Evolutionary conservation across 805 yeast species (phyloP).

Genomic region (Wickerhamiella alocasiicola): DNA sequence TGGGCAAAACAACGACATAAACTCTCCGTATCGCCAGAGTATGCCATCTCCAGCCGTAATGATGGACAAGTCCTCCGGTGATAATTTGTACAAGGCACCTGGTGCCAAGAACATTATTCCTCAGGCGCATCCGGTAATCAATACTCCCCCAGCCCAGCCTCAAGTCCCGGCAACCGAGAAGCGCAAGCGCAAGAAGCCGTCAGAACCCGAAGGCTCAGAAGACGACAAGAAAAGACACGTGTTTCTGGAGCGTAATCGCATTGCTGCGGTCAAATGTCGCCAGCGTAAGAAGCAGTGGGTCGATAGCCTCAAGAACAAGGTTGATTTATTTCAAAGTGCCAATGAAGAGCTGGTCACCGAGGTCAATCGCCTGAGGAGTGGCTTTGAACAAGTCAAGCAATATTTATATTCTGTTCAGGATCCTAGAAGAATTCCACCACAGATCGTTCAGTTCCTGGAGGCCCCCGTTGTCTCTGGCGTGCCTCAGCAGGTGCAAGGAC

Average conservation of each 20-base stretch:
- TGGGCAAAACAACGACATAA: slow-evolving; percentile 11
- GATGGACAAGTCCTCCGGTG: neutral
- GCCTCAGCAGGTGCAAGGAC: neutral
- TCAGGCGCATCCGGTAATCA: neutral
- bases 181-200: neutral
- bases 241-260: slow-evolving; percentile 78
- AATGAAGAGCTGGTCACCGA: slow-evolving; percentile 42
- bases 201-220: slow-evolving; percentile 29
- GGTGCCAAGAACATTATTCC: neutral
- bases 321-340: slow-evolving; percentile 55
- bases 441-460: slow-evolving; percentile 14
- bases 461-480: neutral
- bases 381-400: slow-evolving; percentile 26
- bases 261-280: slow-evolving; percentile 92
- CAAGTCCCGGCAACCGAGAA: neutral
- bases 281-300: slow-evolving; percentile 86
- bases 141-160: neutral
- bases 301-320: slow-evolving; percentile 68
- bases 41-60: slow-evolving; percentile 9
- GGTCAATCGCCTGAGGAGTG: slow-evolving; percentile 11
- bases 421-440: slow-evolving; percentile 17
- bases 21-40: slow-evolving; percentile 1
- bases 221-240: slow-evolving; percentile 66
- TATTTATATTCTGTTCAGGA: slow-evolving; percentile 16
- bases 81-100: neutral